Percentiles rank a stretch among this genome's conserved stretches.
Evolutionary conservation across 345 rosid species (phyloP).

Genomic region (Noccaea caerulescens): DNA sequence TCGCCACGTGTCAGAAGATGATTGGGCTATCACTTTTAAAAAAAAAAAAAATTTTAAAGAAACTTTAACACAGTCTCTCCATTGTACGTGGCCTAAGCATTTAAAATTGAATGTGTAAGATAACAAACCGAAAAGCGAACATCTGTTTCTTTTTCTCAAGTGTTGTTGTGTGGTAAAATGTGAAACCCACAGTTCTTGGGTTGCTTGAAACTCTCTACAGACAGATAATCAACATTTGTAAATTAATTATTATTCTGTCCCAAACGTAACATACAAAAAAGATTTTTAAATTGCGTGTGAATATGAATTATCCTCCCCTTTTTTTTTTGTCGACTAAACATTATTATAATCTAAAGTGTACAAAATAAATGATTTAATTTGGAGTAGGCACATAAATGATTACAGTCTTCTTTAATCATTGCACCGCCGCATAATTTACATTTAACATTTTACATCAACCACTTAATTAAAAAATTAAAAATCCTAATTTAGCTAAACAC

Average conservation of each 20-base stretch:
- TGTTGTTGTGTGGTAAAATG: constrained; percentile 21
- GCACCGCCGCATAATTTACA: constrained; percentile 35
- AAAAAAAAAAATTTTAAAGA: too few species aligned
- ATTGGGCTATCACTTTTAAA: too few species aligned
- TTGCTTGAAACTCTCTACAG: not conserved
- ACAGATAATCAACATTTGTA: not conserved
- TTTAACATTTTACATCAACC: constrained; percentile 16
- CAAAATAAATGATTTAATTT: constrained; percentile 10
- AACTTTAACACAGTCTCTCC: too few species aligned
- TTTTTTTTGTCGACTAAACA: not conserved
- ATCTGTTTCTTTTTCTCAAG: constrained; percentile 23
- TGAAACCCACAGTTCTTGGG: constrained; percentile 37
- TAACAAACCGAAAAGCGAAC: constrained; percentile 23
- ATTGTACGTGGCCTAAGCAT: too few species aligned
- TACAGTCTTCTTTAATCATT: constrained; percentile 27
- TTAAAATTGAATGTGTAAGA: not conserved
- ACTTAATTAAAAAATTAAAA: constrained; percentile 1
- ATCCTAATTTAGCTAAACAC: constrained; percentile 1
- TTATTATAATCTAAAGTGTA: not conserved
- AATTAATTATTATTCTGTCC: too few species aligned
- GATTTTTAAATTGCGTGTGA: too few species aligned
- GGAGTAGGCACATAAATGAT: constrained; percentile 4
- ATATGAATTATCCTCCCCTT: too few species aligned
- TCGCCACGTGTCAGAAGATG: too few species aligned
- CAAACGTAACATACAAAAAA: too few species aligned